phyloP scores from a whole-genome alignment of 2,329 filamentous ascomycete genomes.

The Penicillium sp. region DNA sequence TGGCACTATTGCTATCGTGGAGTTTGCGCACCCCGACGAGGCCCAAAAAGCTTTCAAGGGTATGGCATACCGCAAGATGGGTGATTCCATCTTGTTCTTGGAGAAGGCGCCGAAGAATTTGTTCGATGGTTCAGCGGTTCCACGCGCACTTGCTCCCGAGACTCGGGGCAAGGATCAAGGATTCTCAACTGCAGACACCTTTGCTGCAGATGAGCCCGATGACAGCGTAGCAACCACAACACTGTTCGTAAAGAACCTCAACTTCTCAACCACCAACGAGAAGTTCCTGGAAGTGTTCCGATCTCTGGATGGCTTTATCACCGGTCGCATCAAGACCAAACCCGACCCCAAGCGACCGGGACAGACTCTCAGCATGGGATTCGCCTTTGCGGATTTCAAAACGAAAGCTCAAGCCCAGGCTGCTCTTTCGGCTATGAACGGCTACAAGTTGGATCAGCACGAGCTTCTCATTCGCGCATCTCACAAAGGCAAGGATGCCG shows the following conservation, averaged over 20 bases:
- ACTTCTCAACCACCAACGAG: constrained; percentile 80
- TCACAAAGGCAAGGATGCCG: constrained; percentile 82
- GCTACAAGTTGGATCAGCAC: constrained; percentile 81
- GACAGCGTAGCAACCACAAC: constrained; percentile 64
- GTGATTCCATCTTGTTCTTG: constrained; percentile 85
- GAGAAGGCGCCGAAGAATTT: constrained; percentile 89
- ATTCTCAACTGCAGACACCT: constrained; percentile 44
- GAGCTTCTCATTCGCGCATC: constrained; percentile 81
- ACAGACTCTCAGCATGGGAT: constrained; percentile 91
- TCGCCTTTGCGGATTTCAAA: constrained; percentile 88
- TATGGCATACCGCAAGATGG: constrained; percentile 84
- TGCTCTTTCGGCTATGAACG: constrained; percentile 82
- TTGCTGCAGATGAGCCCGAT: constrained; percentile 41
- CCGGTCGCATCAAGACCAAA: constrained; percentile 89
- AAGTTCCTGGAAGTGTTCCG: constrained; percentile 74
- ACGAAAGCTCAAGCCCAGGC: constrained; percentile 74
- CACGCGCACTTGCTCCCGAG: constrained; percentile 31
- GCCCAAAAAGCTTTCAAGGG: constrained; percentile 80
- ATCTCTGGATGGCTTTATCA: constrained; percentile 81
- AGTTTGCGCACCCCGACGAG: constrained; percentile 75
- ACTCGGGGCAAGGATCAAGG: constrained; percentile 38
- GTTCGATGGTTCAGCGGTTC: constrained; percentile 52
- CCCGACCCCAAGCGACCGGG: constrained; percentile 86
- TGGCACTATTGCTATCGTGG: constrained; percentile 89
- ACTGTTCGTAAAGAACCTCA: constrained; percentile 89